phyloP scores from a whole-genome alignment of 345 rosid species.

The Gynandropsis gynandra region DNA sequence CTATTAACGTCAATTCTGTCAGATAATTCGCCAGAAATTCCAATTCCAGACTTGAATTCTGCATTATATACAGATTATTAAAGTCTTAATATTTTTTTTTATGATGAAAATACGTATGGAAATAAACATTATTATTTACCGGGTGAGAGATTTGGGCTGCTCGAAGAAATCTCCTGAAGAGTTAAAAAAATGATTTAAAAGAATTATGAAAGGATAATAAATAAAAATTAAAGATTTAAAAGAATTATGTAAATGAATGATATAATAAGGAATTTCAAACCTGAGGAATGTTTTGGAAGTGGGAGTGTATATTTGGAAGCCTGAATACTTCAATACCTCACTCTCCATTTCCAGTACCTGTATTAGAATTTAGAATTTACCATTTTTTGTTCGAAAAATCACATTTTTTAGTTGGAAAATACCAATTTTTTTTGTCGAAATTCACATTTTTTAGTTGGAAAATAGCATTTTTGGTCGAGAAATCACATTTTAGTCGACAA shows the following conservation, averaged over 20 bases:
- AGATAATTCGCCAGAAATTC: conserved; percentile 75
- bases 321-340: conserved; percentile 52
- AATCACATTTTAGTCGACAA: no score
- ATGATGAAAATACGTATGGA: not conserved
- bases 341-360: conserved; percentile 75
- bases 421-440: no score
- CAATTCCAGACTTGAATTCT: conserved; percentile 66
- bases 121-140: conserved; percentile 33
- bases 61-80: conserved; percentile 19
- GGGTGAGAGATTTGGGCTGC: conserved; percentile 72
- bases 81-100: conserved; percentile 21
- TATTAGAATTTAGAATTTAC: no score
- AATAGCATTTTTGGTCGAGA: no score
- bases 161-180: conserved; percentile 74
- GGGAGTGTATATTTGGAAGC: conserved; percentile 64
- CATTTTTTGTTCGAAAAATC: no score
- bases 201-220: conserved; percentile 11
- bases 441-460: no score
- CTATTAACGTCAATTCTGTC: conserved; percentile 66
- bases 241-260: not conserved
- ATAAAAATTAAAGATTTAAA: not conserved
- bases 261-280: no score
- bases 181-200: conserved; percentile 23
- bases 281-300: conserved; percentile 83
- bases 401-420: no score